A percentile compares a stretch with the other conserved stretches of the same genome.
phyloP scores from a whole-genome alignment of 2,329 filamentous ascomycete genomes.

The Fusarium albosuccineum region DNA sequence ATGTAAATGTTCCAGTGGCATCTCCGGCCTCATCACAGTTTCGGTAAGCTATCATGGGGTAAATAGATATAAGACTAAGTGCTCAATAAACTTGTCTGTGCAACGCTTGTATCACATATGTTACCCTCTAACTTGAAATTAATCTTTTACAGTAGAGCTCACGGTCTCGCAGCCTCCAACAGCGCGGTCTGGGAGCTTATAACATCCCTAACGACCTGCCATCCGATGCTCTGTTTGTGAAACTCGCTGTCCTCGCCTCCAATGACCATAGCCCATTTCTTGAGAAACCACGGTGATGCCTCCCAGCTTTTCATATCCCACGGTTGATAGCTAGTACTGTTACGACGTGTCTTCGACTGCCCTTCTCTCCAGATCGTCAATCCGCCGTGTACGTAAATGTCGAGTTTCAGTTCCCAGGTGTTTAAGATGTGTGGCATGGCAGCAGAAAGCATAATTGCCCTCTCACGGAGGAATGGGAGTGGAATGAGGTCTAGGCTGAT shows the following conservation, averaged over 20 bases:
- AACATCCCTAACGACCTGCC: conserved; percentile 35
- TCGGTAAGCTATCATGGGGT: no score
- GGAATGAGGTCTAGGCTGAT: conserved; percentile 45
- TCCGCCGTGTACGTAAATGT: conserved; percentile 41
- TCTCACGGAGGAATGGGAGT: conserved; percentile 42
- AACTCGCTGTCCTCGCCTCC: conserved; percentile 37
- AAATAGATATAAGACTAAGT: no score
- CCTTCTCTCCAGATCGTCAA: conserved; percentile 35
- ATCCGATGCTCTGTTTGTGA: conserved; percentile 40
- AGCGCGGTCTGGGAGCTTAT: neutral
- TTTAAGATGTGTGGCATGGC: conserved; percentile 40
- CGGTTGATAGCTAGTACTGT: conserved; percentile 29
- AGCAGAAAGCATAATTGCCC: conserved; percentile 44
- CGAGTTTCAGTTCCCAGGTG: conserved; percentile 43
- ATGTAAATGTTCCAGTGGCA: no score
- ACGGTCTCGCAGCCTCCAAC: neutral
- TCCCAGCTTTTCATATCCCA: conserved; percentile 49
- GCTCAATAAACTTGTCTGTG: no score
- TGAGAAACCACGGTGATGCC: conserved; percentile 46
- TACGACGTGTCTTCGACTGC: neutral
- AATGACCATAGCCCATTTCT: conserved; percentile 43
- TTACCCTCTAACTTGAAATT: no score
- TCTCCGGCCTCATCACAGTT: no score
- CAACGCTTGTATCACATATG: no score
- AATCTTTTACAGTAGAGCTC: neutral